phyloP scores from a whole-genome alignment of 805 yeast genomes.

The Cyberlindnera mrakii region DNA sequence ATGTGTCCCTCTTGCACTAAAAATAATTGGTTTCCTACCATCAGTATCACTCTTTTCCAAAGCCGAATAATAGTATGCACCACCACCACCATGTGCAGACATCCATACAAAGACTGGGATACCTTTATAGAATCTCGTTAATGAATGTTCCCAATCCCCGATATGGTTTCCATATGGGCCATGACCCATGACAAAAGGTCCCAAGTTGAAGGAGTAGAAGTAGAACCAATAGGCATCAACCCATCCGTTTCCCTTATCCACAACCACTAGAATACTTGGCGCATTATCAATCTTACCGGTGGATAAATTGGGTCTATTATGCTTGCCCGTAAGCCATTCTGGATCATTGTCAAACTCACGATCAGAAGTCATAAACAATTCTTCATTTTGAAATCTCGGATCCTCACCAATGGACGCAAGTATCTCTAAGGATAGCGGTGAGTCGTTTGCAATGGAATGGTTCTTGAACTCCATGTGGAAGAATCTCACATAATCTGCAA shows the following conservation, averaged over 20 bases:
- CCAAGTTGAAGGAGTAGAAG: constrained; percentile 88
- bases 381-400: constrained; percentile 20
- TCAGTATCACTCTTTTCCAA: constrained; percentile 42
- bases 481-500: constrained; percentile 59
- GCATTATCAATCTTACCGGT: constrained; percentile 71
- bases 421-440: constrained; percentile 25
- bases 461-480: constrained; percentile 51
- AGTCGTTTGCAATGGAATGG: constrained; percentile 36
- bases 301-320: constrained; percentile 61
- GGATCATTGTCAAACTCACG: constrained; percentile 73
- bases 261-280: constrained; percentile 75
- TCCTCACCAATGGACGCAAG: constrained; percentile 21
- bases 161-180: constrained; percentile 98
- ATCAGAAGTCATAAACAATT: constrained; percentile 56
- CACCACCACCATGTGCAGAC: constrained; percentile 98
- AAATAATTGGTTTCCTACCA: constrained; percentile 60
- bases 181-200: constrained; percentile 95
- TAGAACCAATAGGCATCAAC: constrained; percentile 96
- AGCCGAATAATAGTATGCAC: constrained; percentile 75
- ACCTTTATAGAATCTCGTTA: constrained; percentile 79
- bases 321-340: constrained; percentile 75
- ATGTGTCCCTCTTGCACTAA: constrained; percentile 93
- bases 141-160: constrained; percentile 97
- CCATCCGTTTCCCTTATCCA: constrained; percentile 92
- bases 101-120: constrained; percentile 85